These are phyloP conservation scores for Spinacia oleracea DNA, from an alignment of 179 eudicot genomes.

Conservation along the genomic window DNA sequence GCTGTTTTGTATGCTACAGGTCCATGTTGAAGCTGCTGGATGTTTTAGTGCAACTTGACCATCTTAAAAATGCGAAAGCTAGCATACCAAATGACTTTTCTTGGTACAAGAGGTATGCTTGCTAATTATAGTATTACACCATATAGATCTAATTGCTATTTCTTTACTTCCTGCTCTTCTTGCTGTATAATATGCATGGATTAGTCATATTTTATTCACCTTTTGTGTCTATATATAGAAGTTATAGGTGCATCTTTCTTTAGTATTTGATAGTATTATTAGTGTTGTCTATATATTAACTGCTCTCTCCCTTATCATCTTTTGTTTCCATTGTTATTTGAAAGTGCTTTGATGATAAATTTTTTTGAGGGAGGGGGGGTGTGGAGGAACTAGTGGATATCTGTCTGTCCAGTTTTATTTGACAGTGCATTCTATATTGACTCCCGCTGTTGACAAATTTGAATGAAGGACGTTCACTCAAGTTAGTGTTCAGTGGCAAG, in stretches of 20 bases:
- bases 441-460: neutral
- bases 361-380: neutral
- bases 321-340: neutral
- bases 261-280: neutral
- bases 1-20: constrained; percentile 48
- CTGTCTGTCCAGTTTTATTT: neutral
- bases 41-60: constrained; percentile 95
- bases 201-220: neutral
- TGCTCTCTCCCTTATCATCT: neutral
- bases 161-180: neutral
- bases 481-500: constrained; percentile 99
- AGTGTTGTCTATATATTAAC: neutral
- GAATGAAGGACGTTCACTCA: constrained; percentile 87
- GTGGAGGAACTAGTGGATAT: neutral
- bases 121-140: constrained; percentile 9
- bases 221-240: neutral
- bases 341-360: neutral
- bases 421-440: neutral
- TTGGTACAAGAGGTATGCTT: constrained; percentile 92
- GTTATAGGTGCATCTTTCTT: neutral
- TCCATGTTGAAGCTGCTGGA: constrained; percentile 97
- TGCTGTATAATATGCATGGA: neutral
- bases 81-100: constrained; percentile 99
- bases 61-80: constrained; percentile 98
- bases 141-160: neutral